Evolutionary conservation across 495 filamentous ascomycete species (phyloP).

Genomic region (Chaetomidium leptoderma): DNA sequence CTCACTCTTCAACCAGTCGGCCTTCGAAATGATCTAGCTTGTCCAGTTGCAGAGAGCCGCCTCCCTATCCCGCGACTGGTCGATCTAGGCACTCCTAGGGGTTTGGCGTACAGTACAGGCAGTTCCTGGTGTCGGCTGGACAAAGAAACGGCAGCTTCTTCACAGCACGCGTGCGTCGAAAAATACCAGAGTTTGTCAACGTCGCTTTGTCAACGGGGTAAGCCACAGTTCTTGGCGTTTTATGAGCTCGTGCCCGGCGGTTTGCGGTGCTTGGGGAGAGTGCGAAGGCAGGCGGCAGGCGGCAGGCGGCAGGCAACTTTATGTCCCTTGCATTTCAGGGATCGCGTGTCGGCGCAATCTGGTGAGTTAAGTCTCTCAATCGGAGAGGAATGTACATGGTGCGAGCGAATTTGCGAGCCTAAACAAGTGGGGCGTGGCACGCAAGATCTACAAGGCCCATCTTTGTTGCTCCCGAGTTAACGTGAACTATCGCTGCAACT

Average conservation of each 20-base stretch:
- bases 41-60: conserved; percentile 40
- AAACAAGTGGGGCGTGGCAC: too few species aligned
- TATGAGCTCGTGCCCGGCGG: neutral
- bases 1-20: conserved; percentile 46
- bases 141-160: conserved; percentile 64
- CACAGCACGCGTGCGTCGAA: conserved; percentile 38
- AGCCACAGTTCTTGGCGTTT: neutral
- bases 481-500: conserved; percentile 11
- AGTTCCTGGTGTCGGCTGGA: conserved; percentile 69
- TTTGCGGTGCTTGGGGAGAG: conserved; percentile 1
- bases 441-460: neutral
- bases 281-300: neutral
- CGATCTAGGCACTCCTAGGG: conserved; percentile 25
- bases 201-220: neutral
- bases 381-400: too few species aligned
- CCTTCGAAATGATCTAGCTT: conserved; percentile 49
- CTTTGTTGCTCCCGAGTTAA: conserved; percentile 10
- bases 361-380: too few species aligned
- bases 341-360: conserved; percentile 5
- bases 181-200: conserved; percentile 45
- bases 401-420: too few species aligned
- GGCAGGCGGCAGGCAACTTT: neutral
- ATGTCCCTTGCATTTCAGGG: conserved; percentile 13
- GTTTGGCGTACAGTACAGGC: conserved; percentile 59
- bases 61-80: conserved; percentile 35